Percentiles rank a stretch among this genome's conserved stretches.
These are phyloP conservation scores for Hibiscus mutabilis DNA, from an alignment of 345 rosid genomes.

Conservation along the genomic window DNA sequence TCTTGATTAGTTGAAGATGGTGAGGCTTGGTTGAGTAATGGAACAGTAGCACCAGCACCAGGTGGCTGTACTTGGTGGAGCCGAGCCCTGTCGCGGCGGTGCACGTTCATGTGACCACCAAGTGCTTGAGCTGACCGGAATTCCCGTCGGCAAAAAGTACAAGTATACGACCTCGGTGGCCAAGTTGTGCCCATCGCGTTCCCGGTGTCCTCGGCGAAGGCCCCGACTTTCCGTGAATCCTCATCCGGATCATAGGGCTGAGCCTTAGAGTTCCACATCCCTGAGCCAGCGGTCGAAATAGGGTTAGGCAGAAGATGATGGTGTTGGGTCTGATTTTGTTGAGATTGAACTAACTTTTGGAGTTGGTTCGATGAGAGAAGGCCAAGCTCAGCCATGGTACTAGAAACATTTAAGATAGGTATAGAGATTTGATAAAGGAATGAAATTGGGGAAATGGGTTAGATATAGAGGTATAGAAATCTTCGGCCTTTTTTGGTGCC, in stretches of 20 bases:
- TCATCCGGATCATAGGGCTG: conserved; percentile 33
- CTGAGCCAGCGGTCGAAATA: conserved; percentile 12
- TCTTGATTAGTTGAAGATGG: conserved; percentile 34
- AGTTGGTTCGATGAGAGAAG: conserved; percentile 32
- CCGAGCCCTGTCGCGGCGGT: conserved; percentile 84
- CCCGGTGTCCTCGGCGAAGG: conserved; percentile 76
- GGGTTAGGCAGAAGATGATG: neutral
- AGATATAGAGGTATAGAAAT: neutral
- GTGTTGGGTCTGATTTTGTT: conserved; percentile 11
- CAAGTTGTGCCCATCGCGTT: conserved; percentile 75
- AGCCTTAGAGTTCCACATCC: conserved; percentile 71
- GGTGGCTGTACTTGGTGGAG: conserved; percentile 48
- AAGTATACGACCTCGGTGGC: conserved; percentile 95
- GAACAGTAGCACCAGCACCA: neutral
- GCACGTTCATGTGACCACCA: conserved; percentile 98
- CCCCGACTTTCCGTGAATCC: conserved; percentile 91
- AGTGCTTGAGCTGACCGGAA: conserved; percentile 97
- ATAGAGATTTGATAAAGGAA: conserved; percentile 24
- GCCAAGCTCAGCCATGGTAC: conserved; percentile 39
- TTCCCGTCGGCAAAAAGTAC: conserved; percentile 88
- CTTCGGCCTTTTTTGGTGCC: no score
- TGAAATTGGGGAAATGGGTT: conserved; percentile 18
- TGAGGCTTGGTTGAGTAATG: conserved; percentile 11
- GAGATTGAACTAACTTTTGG: conserved; percentile 24
- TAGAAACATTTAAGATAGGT: conserved; percentile 17